phyloP scores from a whole-genome alignment of 1,284 basidiomycete species.

The Golubevia pallescens region DNA sequence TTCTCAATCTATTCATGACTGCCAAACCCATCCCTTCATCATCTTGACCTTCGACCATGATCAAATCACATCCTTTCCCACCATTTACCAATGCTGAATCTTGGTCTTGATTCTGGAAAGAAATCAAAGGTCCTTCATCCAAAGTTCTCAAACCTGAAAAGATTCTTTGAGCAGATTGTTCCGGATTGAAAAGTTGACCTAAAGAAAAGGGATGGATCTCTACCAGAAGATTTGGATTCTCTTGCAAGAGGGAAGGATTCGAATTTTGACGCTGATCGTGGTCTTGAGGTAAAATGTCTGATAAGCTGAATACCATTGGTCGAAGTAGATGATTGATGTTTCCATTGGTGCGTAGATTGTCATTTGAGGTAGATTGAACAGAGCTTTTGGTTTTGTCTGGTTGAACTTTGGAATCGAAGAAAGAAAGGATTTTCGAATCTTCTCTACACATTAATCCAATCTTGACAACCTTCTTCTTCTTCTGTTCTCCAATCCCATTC shows the following conservation, averaged over 20 bases:
- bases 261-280: no score
- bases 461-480: neutral
- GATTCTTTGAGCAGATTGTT: constrained; percentile 77
- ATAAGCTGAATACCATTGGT: no score
- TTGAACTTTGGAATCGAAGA: no score
- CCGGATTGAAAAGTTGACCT: constrained; percentile 72
- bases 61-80: constrained; percentile 75
- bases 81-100: constrained; percentile 24
- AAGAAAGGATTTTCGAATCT: neutral
- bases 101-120: neutral
- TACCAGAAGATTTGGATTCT: constrained; percentile 2
- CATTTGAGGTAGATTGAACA: no score
- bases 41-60: constrained; percentile 83
- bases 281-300: no score
- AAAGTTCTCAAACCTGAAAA: constrained; percentile 87
- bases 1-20: constrained; percentile 95
- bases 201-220: constrained; percentile 67
- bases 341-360: no score
- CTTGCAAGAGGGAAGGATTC: neutral
- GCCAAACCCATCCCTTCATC: constrained; percentile 87
- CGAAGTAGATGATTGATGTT: no score
- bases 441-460: neutral
- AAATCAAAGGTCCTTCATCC: constrained; percentile 67
- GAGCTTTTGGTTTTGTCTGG: no score
- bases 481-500: neutral